phyloP scores from a whole-genome alignment of 2,329 filamentous ascomycete genomes.

The Botrytis sinoallii region DNA sequence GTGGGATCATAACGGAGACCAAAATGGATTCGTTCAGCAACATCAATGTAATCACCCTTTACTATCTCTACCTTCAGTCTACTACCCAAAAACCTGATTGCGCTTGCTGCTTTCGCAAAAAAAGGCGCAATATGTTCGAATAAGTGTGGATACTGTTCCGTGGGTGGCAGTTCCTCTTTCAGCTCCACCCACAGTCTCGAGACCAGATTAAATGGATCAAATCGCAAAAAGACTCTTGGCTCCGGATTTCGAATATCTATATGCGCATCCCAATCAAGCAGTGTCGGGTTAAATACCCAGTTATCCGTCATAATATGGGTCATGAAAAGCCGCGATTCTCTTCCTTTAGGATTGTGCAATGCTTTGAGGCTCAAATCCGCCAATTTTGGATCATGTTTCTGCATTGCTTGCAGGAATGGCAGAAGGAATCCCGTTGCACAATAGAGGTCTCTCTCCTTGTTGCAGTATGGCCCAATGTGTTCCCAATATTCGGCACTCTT shows the following conservation, averaged over 20 bases:
- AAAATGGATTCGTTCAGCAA: slow-evolving; percentile 24
- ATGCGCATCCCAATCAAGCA: background rate
- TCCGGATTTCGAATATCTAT: background rate
- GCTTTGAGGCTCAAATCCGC: background rate
- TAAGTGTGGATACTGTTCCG: background rate
- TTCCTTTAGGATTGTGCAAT: background rate
- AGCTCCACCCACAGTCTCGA: background rate
- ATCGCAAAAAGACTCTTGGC: background rate
- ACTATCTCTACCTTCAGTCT: slow-evolving; percentile 22
- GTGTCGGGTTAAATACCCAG: background rate
- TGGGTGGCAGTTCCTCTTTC: too few relatives aligned
- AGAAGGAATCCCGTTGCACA: background rate
- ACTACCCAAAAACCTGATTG: slow-evolving; percentile 18
- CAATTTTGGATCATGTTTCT: background rate
- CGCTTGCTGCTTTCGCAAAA: slow-evolving; percentile 18
- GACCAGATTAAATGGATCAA: background rate
- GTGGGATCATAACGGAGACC: slow-evolving; percentile 7
- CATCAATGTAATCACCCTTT: slow-evolving; percentile 25
- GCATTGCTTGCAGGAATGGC: background rate
- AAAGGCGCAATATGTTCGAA: slow-evolving; percentile 24
- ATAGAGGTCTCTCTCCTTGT: background rate
- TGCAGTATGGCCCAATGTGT: background rate
- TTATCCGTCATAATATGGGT: background rate
- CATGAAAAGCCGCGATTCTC: background rate
- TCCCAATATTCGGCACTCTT: background rate